A percentile compares a stretch with the other conserved stretches of the same genome.
Conservation (phyloP, 2,329 filamentous ascomycete genomes). For the Macroventuria anomochaeta region DNA sequence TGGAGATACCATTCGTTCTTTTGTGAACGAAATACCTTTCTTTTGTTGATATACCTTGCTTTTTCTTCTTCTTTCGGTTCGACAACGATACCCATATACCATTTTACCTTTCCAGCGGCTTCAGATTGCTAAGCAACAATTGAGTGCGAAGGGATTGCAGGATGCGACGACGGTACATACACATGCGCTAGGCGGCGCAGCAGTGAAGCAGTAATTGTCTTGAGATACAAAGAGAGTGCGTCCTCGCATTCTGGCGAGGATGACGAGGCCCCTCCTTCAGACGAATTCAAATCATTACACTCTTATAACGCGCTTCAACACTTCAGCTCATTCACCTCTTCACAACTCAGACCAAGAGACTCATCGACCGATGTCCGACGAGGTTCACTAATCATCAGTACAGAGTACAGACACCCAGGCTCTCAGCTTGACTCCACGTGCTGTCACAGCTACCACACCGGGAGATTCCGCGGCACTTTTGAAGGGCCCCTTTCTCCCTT, state of each 20-base stretch:
- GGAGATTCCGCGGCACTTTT: neutral
- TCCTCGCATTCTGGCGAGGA: slow-evolving; percentile 12
- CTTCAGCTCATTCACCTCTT: neutral
- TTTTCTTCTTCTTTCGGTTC: slow-evolving; percentile 34
- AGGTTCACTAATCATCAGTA: slow-evolving; percentile 4
- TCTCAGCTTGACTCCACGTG: neutral
- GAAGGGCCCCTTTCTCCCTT: neutral
- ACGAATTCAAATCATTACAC: slow-evolving; percentile 13
- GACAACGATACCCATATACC: slow-evolving; percentile 49
- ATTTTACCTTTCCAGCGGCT: slow-evolving; percentile 32
- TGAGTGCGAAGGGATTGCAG: slow-evolving; percentile 27
- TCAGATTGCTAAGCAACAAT: slow-evolving; percentile 35
- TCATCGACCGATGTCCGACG: too few relatives aligned
- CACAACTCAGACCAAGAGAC: neutral
- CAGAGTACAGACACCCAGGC: neutral
- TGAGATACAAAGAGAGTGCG: slow-evolving; percentile 21
- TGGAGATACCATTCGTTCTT: slow-evolving; percentile 41
- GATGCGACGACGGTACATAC: slow-evolving; percentile 23
- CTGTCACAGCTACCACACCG: slow-evolving; percentile 5
- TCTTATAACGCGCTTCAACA: neutral
- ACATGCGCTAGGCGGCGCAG: slow-evolving; percentile 21
- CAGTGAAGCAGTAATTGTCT: slow-evolving; percentile 25
- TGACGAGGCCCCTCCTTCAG: neutral
- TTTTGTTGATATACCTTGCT: slow-evolving; percentile 28
- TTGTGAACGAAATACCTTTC: slow-evolving; percentile 29